Evolutionary conservation across 805 yeast genomes (phyloP).

Genomic region (Candida vartiovaarae): DNA sequence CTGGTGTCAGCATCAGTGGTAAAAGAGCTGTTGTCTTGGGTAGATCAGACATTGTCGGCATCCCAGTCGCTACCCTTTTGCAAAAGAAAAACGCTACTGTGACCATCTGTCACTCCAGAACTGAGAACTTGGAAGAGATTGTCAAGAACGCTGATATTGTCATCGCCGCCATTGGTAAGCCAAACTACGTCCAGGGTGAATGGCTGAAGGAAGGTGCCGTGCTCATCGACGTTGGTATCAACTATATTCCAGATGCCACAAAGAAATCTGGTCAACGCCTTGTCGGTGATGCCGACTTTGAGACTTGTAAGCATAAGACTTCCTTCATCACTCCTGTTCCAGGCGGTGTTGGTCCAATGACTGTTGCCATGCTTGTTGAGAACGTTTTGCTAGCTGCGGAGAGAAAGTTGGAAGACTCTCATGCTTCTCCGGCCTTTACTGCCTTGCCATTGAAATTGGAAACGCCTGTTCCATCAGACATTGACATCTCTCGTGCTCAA

Average conservation of each 20-base stretch:
- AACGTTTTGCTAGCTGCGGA: conserved; percentile 68
- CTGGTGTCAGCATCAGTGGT: conserved; percentile 52
- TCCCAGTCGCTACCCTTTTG: conserved; percentile 67
- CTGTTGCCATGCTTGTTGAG: conserved; percentile 73
- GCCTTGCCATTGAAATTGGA: conserved; percentile 52
- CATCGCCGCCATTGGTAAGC: conserved; percentile 68
- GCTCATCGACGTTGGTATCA: conserved; percentile 80
- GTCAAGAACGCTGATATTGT: conserved; percentile 66
- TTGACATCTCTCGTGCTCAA: conserved; percentile 71
- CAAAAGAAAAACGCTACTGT: conserved; percentile 71
- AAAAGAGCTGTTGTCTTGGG: conserved; percentile 79
- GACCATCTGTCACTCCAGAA: conserved; percentile 64
- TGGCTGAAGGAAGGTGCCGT: conserved; percentile 66
- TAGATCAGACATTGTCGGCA: conserved; percentile 81
- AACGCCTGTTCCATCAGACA: conserved; percentile 75
- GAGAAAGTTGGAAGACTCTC: conserved; percentile 27
- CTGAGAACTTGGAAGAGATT: conserved; percentile 44
- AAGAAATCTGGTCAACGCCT: conserved; percentile 64
- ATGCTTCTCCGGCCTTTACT: conserved; percentile 26
- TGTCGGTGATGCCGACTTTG: conserved; percentile 75
- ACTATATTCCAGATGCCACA: conserved; percentile 58
- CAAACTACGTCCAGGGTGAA: conserved; percentile 64
- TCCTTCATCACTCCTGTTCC: conserved; percentile 80
- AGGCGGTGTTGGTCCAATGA: conserved; percentile 92
- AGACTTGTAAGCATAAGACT: conserved; percentile 46